These are phyloP conservation scores for Fusarium dimerum DNA, from an alignment of 2,329 filamentous ascomycete species.

Conservation along the genomic window DNA sequence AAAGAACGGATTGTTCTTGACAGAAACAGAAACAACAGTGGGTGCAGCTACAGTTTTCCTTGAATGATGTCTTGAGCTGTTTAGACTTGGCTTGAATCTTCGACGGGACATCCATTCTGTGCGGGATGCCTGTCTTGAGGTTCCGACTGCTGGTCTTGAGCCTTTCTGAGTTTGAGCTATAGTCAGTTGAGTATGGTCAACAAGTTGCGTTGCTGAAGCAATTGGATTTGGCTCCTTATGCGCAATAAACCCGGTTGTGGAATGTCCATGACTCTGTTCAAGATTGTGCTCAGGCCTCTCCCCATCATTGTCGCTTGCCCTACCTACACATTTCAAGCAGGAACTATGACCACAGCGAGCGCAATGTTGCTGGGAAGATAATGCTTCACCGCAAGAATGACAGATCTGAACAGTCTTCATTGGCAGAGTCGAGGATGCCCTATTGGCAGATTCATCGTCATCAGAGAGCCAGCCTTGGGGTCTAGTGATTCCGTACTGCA, in stretches of 20 bases:
- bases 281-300: not conserved
- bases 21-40: conserved; percentile 11
- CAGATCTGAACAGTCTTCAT: conserved; percentile 42
- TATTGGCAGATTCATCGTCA: conserved; percentile 26
- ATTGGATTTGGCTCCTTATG: conserved; percentile 1
- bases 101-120: conserved; percentile 8
- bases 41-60: conserved; percentile 12
- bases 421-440: conserved; percentile 15
- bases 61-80: conserved; percentile 3
- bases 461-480: conserved; percentile 50
- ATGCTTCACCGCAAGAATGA: conserved; percentile 49
- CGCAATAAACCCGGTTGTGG: not conserved
- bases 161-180: conserved; percentile 6
- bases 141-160: conserved; percentile 14
- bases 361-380: conserved; percentile 43
- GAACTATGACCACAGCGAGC: conserved; percentile 52
- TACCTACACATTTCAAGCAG: conserved; percentile 48
- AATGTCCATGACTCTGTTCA: conserved; percentile 5
- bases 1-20: conserved; percentile 37
- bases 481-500: conserved; percentile 46
- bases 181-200: conserved; percentile 5
- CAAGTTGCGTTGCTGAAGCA: not conserved
- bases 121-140: conserved; percentile 6
- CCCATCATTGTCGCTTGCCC: conserved; percentile 26
- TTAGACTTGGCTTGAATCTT: conserved; percentile 2